Evolutionary conservation across 1,139 yeast genomes (phyloP).

Genomic region (Starmera stellimalicola): DNA sequence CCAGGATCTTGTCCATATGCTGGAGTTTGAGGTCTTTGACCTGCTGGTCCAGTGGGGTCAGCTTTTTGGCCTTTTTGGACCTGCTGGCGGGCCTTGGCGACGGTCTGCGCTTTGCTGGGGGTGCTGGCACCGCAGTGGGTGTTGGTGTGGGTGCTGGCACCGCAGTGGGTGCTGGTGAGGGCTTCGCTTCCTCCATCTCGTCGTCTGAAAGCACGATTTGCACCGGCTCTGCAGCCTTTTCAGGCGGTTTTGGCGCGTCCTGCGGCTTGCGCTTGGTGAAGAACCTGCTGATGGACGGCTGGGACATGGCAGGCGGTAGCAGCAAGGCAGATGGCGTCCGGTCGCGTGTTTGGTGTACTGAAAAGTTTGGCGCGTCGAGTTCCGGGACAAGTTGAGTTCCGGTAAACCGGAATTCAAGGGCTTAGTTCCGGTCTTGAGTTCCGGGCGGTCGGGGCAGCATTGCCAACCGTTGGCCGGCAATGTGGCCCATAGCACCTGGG

Average conservation of each 20-base stretch:
- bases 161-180: not conserved
- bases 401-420: no score
- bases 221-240: not conserved
- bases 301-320: no score
- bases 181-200: not conserved
- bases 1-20: conserved; percentile 58
- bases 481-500: no score
- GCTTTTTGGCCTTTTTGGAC: conserved; percentile 16
- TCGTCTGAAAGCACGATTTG: not conserved
- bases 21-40: conserved; percentile 50
- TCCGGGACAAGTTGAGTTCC: no score
- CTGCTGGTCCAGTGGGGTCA: conserved; percentile 80
- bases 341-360: no score
- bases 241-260: not conserved
- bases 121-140: conserved; percentile 1
- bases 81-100: conserved; percentile 8
- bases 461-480: no score
- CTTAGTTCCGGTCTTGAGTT: no score
- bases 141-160: not conserved
- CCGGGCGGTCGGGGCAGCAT: no score
- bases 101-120: not conserved
- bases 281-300: conserved; percentile 8
- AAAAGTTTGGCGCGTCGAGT: no score
- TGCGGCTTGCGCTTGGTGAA: conserved; percentile 2
- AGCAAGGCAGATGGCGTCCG: no score